Evolutionary conservation across 306 rosid species (phyloP), one percentile per base, ranked within the genome.

Genomic region (Corylus avellana): DNA sequence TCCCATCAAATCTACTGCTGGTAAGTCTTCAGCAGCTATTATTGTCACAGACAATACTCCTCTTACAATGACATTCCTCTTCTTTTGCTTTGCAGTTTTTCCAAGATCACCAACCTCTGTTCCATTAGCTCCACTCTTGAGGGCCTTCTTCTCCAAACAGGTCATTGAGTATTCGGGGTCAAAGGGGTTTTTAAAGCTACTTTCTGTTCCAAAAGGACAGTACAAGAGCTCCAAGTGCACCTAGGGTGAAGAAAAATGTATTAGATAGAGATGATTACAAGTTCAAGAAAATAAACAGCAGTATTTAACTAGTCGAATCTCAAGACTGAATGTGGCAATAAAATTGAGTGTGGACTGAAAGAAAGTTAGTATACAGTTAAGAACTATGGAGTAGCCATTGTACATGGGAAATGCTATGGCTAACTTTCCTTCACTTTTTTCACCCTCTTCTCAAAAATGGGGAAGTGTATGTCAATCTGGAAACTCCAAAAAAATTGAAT

Each of bases 161-260:
- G 98, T 95, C 75, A 95, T 59, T 37, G 89, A 71, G 79, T 63
- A 85, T 54, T 92, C 95, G 14, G 91, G 87, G 78, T 85, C 78
- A 72, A 86, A 92, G 63, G 96, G 92, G 79, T 85, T 89, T 56
- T 12, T 71, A 49, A 90, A 75, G 78, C 32, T 79, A 79, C 75
- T 85, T 49, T 86, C 92, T 44, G 69, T 80, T 77, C 98, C 97
- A 73, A 48, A 71, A 53, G 97, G 98, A 72, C 89, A 86, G 86
- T 95, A 95, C 80, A 95, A 84, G 77, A 95, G 92, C 86, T 95
- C 98, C 97, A 95, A 72, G 72, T 92, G 98, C 84, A 95, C 98
- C 98, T 95, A 56, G 63, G 59, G 75, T 42, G 53, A 62, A 29
- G 37, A 51, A 18, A 16, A 79, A 58, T 51, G 73, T 37, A 48